Evolutionary conservation across 305 asterid genomes (phyloP).

Genomic region (Withania somnifera): DNA sequence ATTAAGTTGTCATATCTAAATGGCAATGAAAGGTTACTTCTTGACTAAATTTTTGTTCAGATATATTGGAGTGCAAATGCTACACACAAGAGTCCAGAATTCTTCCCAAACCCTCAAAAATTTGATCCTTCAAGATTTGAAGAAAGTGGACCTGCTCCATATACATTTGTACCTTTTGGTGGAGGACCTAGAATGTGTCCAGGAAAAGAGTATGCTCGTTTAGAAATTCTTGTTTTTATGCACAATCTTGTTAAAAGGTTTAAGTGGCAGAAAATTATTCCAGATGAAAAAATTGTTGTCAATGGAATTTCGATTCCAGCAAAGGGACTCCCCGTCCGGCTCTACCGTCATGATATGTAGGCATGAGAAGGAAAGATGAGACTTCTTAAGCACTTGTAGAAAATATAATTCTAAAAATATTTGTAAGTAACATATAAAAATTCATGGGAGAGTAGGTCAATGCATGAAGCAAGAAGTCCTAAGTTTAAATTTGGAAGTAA

Average conservation of each 20-base stretch:
- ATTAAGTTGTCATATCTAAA: no score
- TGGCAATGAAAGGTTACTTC: no score
- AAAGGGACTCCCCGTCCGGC: conserved; percentile 58
- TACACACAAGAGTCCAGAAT: conserved; percentile 53
- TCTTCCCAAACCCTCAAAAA: conserved; percentile 40
- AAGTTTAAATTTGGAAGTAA: no score
- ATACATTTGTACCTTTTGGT: conserved; percentile 67
- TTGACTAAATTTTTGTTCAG: no score
- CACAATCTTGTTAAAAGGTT: conserved; percentile 53
- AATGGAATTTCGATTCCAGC: conserved; percentile 71
- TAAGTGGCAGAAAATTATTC: conserved; percentile 45
- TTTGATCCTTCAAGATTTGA: conserved; percentile 63
- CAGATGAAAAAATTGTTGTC: conserved; percentile 58
- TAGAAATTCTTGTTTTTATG: conserved; percentile 63
- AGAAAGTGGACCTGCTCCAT: conserved; percentile 64
- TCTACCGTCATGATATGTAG: conserved; percentile 25
- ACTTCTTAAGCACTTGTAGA: no score
- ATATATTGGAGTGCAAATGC: conserved; percentile 70
- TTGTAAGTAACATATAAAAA: no score
- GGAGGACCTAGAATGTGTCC: conserved; percentile 86
- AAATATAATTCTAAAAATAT: no score
- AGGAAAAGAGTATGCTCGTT: conserved; percentile 56
- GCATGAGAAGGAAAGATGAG: no score
- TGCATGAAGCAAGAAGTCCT: no score
- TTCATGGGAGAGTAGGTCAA: no score